Evolutionary conservation across 164 flowering plant genomes (phyloP), one percentile per base, ranked within the genome.

Genomic region (Platanus orientalis): DNA sequence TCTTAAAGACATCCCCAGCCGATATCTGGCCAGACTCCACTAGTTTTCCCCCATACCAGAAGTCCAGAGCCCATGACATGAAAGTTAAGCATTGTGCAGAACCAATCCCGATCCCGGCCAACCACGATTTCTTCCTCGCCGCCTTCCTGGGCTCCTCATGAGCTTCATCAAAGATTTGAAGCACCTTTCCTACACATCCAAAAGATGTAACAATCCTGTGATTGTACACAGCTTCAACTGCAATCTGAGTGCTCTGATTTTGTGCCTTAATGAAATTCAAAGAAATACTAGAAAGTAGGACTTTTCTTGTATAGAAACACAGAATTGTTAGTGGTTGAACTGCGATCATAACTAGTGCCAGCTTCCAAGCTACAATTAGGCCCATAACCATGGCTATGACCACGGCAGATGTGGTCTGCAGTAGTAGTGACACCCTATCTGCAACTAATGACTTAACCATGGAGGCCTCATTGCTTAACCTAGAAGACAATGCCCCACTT

Each of bases 51-150:
- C 98, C 98, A 62, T 75, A 92, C 98, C 98, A 92, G 20, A 88
- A 92, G 53, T 92, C 96, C 70, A 92, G 62, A 20, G 96, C 96
- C 98, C 98, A 92, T 48, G 90, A 78, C 79, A 90, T 79, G 61
- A 86, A 90, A 1, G 91, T 88, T 13, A 92, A 73, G 70, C 91
- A 83, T 62, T 83, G 91, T 21, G 98, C 96, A 0, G 90, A 84
- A 9, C 98, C 96, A 71, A 92, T 83, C 6, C 96, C 98, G 3
- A 85, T 66, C 25, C 96, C 96, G 0, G 96, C 96, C 28, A 88
- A 56, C 96, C 93, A 88, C 4, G 98, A 74, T 63, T 84, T 88
- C 80, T 79, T 90, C 67, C 75, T 78, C 0, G 78, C 92, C 28
- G 81, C 82, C 67, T 65, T 86, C 72, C 82, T 81, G 2, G 93